Evolutionary conservation across 805 yeast genomes (phyloP), one percentile per base, ranked within the genome.

Genomic region (Cyberlindnera galapagoensis): DNA sequence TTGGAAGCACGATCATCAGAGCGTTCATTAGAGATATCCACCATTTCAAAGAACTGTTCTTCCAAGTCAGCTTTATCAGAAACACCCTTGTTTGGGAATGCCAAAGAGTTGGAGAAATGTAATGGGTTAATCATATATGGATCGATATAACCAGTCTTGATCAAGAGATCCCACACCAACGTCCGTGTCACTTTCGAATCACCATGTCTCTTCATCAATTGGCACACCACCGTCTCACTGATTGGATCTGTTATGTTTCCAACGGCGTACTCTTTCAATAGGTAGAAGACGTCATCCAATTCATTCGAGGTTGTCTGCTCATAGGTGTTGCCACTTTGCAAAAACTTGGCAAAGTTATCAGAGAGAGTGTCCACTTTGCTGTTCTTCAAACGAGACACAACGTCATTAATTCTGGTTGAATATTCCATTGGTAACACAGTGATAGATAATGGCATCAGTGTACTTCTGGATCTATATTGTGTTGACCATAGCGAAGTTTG

Each of bases 241-340:
- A 59, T 62, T 14, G 68, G 65, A 46, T 72, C 67, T 12, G 58
- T 48, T 20, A 69, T 46, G 28, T 76, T 74, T 0, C 76, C 80
- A 6, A 74, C 70, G 3, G 73, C 65, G 49, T 72, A 80, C 25
- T 72, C 71, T 38, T 67, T 69, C 33, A 80, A 48, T 28, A 79
- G 40, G 14, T 57, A 59, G 10, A 77, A 47, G 4, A 71, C 54
- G 2, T 63, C 62, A 1, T 61, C 51, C 37, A 57, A 63, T 7
- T 21, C 15, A 4, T 11, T n/a, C 1, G 25, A 20, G 1, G 21
- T 22, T 2, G 46, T 24, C 4, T 27, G 20, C 3, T 19, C 19
- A n/a, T n/a, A n/a, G n/a, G n/a, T n/a, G 18, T 40, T 33, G 3
- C 46, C 31, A 0, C 24, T 18, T 8, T 37, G 24, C 21, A 59